These are phyloP conservation scores for Fraxinus albicans DNA, from an alignment of 305 asterid genomes.

Conservation along the genomic window DNA sequence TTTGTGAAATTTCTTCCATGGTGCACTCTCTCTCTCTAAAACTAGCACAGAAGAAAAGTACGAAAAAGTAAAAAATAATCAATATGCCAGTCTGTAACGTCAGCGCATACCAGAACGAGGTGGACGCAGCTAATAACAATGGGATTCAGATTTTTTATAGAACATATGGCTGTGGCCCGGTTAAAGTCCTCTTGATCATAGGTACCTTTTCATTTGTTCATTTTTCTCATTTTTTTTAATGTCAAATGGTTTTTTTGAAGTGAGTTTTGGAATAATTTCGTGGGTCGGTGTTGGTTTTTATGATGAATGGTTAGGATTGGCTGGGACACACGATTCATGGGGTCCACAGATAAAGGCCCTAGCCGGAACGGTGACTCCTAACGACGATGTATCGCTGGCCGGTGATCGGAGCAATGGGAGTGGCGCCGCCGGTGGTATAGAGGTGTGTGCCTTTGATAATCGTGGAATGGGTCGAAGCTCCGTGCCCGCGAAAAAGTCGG, in stretches of 20 bases:
- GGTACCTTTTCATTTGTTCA: conserved; percentile 41
- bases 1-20: background rate
- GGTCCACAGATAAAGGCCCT: conserved; percentile 77
- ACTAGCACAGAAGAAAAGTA: background rate
- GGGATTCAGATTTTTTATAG: conserved; percentile 68
- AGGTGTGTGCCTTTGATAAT: conserved; percentile 92
- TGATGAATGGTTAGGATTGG: conserved; percentile 63
- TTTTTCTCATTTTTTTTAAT: background rate
- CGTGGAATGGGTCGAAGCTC: conserved; percentile 96
- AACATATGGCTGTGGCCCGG: conserved; percentile 80
- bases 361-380: conserved; percentile 61
- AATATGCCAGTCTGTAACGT: conserved; percentile 82
- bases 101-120: conserved; percentile 36
- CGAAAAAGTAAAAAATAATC: background rate
- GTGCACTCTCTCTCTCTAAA: conserved; percentile 25
- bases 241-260: background rate
- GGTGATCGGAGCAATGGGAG: conserved; percentile 41
- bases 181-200: conserved; percentile 80
- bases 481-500: conserved; percentile 70
- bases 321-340: conserved; percentile 94
- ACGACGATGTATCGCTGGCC: conserved; percentile 50
- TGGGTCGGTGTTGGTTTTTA: conserved; percentile 14
- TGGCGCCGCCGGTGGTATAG: conserved; percentile 40
- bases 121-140: conserved; percentile 33
- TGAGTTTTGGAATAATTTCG: conserved; percentile 30